These are phyloP conservation scores for Panellus pusillus DNA, from an alignment of 768 basidiomycete species.

Conservation along the genomic window DNA sequence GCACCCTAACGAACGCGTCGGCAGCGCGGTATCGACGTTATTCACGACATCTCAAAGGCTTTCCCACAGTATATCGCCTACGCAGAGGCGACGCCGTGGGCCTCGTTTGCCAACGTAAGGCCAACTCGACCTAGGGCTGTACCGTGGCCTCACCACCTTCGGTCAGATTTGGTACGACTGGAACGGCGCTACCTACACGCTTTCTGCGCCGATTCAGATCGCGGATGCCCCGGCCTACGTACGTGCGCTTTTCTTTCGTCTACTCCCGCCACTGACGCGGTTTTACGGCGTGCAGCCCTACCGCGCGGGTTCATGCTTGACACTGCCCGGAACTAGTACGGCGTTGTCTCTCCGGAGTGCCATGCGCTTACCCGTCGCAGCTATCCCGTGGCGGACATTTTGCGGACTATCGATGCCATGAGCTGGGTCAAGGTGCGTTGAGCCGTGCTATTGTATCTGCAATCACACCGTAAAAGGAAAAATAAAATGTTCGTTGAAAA, in stretches of 20 bases:
- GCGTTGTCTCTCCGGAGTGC: neutral
- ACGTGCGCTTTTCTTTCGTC: neutral
- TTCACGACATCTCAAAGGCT: constrained; percentile 51
- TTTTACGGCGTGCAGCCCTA: constrained; percentile 31
- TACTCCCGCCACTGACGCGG: neutral
- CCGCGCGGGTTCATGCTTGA: constrained; percentile 59
- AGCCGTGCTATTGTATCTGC: neutral
- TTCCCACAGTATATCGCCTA: constrained; percentile 65
- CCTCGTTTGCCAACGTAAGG: constrained; percentile 43
- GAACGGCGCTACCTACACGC: constrained; percentile 34
- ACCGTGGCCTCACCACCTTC: constrained; percentile 55
- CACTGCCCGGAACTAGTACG: constrained; percentile 51
- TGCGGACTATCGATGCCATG: constrained; percentile 53
- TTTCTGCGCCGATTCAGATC: constrained; percentile 41
- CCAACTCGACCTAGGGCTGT: constrained; percentile 49
- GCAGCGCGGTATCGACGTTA: constrained; percentile 56
- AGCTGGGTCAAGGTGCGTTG: constrained; percentile 43
- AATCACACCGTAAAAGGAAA: too few species aligned
- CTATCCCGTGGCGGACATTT: constrained; percentile 43
- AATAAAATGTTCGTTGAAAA: too few species aligned
- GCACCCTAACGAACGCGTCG: neutral
- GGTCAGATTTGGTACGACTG: constrained; percentile 39
- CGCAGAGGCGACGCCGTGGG: constrained; percentile 40
- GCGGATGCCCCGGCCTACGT: constrained; percentile 43
- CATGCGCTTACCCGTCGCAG: constrained; percentile 5